phyloP scores from a whole-genome alignment of 345 rosid genomes.

The Eucalyptus cloeziana region DNA sequence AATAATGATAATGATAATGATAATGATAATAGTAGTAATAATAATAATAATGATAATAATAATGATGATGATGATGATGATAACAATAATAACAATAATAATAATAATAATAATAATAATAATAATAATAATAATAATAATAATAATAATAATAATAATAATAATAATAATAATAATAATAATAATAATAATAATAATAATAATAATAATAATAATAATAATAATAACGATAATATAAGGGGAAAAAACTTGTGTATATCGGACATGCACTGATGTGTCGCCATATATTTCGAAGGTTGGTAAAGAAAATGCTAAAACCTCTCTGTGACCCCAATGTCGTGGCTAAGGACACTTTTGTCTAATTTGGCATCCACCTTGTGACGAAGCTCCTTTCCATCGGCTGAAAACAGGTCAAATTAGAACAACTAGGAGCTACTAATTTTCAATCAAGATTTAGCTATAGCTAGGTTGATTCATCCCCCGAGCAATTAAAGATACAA shows the following conservation, averaged over 20 bases:
- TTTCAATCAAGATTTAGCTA: not conserved
- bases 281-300: not conserved
- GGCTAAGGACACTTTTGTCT: slow-evolving; percentile 2
- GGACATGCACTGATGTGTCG: not conserved
- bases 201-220: too few species aligned
- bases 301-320: not conserved
- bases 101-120: too few species aligned
- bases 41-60: too few species aligned
- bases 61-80: too few species aligned
- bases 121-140: too few species aligned
- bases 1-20: too few species aligned
- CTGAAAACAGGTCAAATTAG: not conserved
- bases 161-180: too few species aligned
- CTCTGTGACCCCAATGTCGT: slow-evolving; percentile 17
- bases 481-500: not conserved
- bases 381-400: not conserved
- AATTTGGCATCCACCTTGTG: not conserved
- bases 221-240: too few species aligned
- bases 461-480: not conserved
- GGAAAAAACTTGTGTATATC: not conserved
- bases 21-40: too few species aligned
- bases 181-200: too few species aligned
- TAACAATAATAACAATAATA: too few species aligned
- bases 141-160: too few species aligned
- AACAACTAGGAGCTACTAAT: not conserved